Conservation (phyloP, 108 stramenopile species). For the Stephanodiscus minutulus region DNA sequence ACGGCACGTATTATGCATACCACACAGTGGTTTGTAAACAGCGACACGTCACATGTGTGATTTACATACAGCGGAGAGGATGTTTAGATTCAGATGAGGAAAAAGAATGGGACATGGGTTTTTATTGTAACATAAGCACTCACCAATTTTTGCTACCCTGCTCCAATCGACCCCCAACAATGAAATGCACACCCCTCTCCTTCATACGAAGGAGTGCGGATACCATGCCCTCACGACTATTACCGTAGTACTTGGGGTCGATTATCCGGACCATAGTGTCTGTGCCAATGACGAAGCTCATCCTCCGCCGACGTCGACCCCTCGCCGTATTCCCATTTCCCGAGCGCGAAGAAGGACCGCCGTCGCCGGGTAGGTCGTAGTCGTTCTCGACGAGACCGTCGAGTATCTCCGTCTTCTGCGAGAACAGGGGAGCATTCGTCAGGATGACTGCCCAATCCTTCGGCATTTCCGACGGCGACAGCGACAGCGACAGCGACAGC, state of each 20-base stretch:
- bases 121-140: conserved; percentile 3
- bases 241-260: conserved; percentile 87
- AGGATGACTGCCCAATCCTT: conserved; percentile 80
- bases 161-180: conserved; percentile 82
- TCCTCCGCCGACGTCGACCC: conserved; percentile 11
- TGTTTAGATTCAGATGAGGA: too few relatives aligned
- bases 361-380: too few relatives aligned
- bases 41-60: too few relatives aligned
- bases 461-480: conserved; percentile 46
- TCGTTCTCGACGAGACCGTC: conserved; percentile 31
- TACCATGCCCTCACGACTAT: conserved; percentile 57
- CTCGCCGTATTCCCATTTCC: conserved; percentile 2
- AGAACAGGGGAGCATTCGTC: conserved; percentile 79
- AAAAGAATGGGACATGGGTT: too few relatives aligned
- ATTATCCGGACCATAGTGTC: conserved; percentile 88
- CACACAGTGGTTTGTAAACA: too few relatives aligned
- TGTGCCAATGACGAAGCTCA: conserved; percentile 85
- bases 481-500: conserved; percentile 33
- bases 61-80: too few relatives aligned
- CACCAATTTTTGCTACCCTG: conserved; percentile 35
- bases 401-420: conserved; percentile 57
- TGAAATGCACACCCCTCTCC: conserved; percentile 63
- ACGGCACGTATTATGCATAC: too few relatives aligned
- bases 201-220: conserved; percentile 61
- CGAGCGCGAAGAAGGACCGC: neutral